Base-by-base conservation (phyloP, 2,329 filamentous ascomycete genomes). In the Escovopsis weberi region DNA sequence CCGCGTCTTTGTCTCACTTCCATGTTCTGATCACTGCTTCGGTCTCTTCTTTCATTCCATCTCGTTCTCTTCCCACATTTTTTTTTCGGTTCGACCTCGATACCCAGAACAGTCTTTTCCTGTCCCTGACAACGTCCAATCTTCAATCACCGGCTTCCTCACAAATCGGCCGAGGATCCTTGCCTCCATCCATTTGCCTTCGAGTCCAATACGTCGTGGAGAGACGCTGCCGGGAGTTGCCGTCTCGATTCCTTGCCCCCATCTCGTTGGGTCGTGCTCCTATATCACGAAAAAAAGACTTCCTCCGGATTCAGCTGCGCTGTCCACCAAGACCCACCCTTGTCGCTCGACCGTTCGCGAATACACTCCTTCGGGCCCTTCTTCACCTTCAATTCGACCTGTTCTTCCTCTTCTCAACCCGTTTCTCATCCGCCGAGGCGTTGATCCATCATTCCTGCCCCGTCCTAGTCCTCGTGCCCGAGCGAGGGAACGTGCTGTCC, bases 281-380 rank as follows among this genome's bases (percentile, higher is more conserved):
- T 23, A 37, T 41, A 44, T 43, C 43, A 43, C 50, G 4, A 23
- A 23, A 38, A 48, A 47, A 44, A 37, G 50, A 38, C 44, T 47
- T 46, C 47, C 42, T 50, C 51, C 60, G 68, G 67, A 70, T 70
- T 63, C 68, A 70, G 68, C 68, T 68, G 68, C 53, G 67, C 68
- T 71, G 68, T 70, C 66, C 67, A 59, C 47, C 50, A 15, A 36
- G 45, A 48, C 49, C 49, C 23, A 26, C 42, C 35, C 39, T 34
- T 41, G 42, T 44, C 26, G 47, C 45, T 48, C 47, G 44, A 38
- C 39, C 34, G 37, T 46, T 47, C 40, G 45, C 48, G 36, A 47
- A 48, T 45, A n/a, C 48, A 15, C 47, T 51, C 45, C 40, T 47
- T 52, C 53, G 50, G 53, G 12, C 11, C 30, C 38, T 33, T 32